Base-by-base conservation (phyloP, 106 monocot genomes). In the Dendrobium huoshanense region DNA sequence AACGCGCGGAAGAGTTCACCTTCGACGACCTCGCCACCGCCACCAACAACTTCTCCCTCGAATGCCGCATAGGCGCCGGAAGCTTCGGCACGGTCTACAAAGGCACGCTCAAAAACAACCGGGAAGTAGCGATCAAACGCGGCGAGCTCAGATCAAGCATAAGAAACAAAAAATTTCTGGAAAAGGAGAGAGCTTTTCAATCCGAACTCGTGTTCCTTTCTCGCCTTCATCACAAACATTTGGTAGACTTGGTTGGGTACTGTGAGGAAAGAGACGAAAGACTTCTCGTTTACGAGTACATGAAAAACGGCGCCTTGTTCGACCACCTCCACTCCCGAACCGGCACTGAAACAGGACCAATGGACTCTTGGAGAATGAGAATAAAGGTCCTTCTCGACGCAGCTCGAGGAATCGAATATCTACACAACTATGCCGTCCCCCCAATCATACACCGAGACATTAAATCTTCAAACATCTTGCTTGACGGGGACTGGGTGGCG, bases 361-460 rank as follows among this genome's bases (percentile, higher is more conserved):
- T 87, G 16, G 58, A 76, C 29, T 89, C 87, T 0, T 92, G 92
- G 92, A 84, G 80, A 77, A 80, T 86, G 81, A 67, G 92, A 37
- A 84, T 89, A 55, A 87, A 87, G 83, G 78, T 89, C 9, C 68
- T 92, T 9, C 79, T 92, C 0, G 92, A 89, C 58, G 87, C 89
- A 4, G 55, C 87, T 15, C 49, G 89, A 27, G 92, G 87, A 13
- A 85, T 92, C 58, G 87, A 89, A 44, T 92, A 89, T 76, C 84
- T 92, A 3, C 92, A 92, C 84, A 87, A 64, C 84, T 87, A 88
- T 72, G 89, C 89, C 8, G 88, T 85, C 16, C 89, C 89, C 19
- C 84, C 85, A 44, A 89, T 92, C 55, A 89, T 92, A 73, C 92
- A 92, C 86, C 56, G 91, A 4, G 91, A 91, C 85, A 91, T 91